These are phyloP conservation scores for Citrus trifoliata DNA, from an alignment of 345 rosid genomes.

Conservation along the genomic window DNA sequence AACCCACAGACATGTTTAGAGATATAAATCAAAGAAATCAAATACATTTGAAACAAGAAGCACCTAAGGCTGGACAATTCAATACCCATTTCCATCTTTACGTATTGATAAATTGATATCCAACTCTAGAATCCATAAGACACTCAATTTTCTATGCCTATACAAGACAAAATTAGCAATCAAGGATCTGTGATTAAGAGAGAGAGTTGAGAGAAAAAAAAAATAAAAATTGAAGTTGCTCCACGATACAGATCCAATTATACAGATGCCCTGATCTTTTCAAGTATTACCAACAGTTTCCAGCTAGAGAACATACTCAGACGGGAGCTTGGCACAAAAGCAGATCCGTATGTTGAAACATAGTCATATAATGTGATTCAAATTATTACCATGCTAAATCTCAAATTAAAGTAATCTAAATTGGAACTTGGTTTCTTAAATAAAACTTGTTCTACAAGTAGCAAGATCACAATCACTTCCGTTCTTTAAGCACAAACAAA, in stretches of 20 bases:
- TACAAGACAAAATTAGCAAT: background rate
- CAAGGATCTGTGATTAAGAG: background rate
- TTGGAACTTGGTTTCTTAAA: background rate
- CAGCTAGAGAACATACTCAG: too few species aligned
- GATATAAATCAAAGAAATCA: background rate
- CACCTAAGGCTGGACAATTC: background rate
- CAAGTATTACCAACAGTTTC: background rate
- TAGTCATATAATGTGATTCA: background rate
- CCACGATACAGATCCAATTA: background rate
- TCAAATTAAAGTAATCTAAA: background rate
- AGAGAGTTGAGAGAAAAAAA: background rate
- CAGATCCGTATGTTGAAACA: too few species aligned
- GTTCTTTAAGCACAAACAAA: background rate
- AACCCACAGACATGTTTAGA: background rate
- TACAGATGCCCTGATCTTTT: background rate
- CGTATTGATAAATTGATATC: too few species aligned
- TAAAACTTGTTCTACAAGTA: background rate
- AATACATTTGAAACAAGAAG: background rate
- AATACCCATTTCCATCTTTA: background rate
- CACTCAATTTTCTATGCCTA: background rate
- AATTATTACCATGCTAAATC: background rate
- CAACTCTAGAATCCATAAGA: background rate
- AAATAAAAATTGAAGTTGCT: background rate
- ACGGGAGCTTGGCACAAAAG: too few species aligned
- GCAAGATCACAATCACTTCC: background rate